Percentiles rank a stretch among this genome's conserved stretches.
Conservation (phyloP, 768 basidiomycete genomes). For the Tulasnella sp. region DNA sequence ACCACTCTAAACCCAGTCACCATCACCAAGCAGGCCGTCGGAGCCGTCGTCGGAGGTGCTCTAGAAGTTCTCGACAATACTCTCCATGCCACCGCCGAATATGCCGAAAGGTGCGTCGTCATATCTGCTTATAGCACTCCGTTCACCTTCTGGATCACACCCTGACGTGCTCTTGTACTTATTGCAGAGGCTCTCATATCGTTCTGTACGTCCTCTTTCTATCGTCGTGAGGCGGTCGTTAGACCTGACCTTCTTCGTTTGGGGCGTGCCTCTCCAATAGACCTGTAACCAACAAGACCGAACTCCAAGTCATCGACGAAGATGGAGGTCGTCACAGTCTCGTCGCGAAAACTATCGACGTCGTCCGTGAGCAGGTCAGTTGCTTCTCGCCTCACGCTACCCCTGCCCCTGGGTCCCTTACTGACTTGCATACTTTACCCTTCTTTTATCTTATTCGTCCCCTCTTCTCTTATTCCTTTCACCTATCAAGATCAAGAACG, state of each 20-base stretch:
- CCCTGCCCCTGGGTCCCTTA: no score
- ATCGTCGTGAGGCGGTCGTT: not conserved
- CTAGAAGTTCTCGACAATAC: conserved; percentile 5
- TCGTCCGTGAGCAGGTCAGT: conserved; percentile 19
- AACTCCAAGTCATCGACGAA: not conserved
- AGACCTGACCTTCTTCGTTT: not conserved
- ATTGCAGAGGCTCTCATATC: not conserved
- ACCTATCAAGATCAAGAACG: not conserved
- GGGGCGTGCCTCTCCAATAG: not conserved
- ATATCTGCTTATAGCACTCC: not conserved
- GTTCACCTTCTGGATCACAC: not conserved
- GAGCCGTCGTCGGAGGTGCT: not conserved
- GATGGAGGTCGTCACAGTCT: not conserved
- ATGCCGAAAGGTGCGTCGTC: not conserved
- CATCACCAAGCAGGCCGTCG: not conserved
- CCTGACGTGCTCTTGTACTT: not conserved
- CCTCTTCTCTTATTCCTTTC: no score
- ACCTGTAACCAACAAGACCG: not conserved
- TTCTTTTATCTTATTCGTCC: no score
- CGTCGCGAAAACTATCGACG: conserved; percentile 17
- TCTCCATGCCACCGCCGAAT: not conserved
- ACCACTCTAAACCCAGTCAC: not conserved
- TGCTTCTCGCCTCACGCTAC: not conserved
- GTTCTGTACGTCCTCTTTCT: not conserved
- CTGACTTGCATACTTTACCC: no score